Evolutionary conservation across 2,329 filamentous ascomycete species (phyloP).

Genomic region (Xylariaceae sp.): DNA sequence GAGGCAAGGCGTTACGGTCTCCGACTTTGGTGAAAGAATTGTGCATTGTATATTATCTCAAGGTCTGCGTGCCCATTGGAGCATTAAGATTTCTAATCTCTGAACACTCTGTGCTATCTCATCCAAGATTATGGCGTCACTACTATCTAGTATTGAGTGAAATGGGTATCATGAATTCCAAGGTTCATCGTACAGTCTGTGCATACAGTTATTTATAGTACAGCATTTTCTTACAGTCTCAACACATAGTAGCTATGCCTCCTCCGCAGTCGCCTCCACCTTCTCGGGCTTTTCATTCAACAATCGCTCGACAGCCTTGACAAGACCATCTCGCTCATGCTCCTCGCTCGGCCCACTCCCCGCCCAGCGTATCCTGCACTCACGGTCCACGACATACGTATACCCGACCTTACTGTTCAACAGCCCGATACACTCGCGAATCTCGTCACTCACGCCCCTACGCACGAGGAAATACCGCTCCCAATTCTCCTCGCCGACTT

Average conservation of each 20-base stretch:
- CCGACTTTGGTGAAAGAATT: slow-evolving; percentile 3
- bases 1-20: slow-evolving; percentile 18
- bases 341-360: slow-evolving; percentile 68
- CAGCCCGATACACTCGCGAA: slow-evolving; percentile 62
- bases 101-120: not conserved
- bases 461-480: slow-evolving; percentile 59
- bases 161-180: no score
- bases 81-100: not conserved
- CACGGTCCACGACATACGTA: slow-evolving; percentile 81
- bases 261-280: slow-evolving; percentile 3
- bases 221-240: no score
- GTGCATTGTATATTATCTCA: slow-evolving; percentile 7
- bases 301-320: slow-evolving; percentile 60
- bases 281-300: slow-evolving; percentile 48
- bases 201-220: no score
- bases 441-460: slow-evolving; percentile 55
- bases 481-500: slow-evolving; percentile 51
- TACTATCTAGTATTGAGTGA: no score
- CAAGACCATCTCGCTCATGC: slow-evolving; percentile 63
- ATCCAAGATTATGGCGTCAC: not conserved
- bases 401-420: slow-evolving; percentile 92
- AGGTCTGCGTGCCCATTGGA: slow-evolving; percentile 4
- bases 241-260: no score
- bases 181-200: no score
- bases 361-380: slow-evolving; percentile 91